phyloP scores from a whole-genome alignment of 768 basidiomycete species.

The Candolleomyces aberdarensis region DNA sequence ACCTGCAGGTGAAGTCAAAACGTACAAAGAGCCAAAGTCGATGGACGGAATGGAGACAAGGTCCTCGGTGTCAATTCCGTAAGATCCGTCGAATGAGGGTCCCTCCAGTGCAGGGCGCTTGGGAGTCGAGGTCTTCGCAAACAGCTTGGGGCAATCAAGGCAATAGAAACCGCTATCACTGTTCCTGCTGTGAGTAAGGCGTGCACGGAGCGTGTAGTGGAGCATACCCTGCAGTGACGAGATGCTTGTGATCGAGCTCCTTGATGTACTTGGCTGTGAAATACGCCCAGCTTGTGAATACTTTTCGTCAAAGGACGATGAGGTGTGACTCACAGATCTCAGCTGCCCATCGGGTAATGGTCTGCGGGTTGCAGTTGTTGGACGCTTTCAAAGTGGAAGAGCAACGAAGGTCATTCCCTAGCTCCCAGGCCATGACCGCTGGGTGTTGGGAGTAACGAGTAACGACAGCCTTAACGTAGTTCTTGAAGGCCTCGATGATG shows the following conservation, averaged over 20 bases:
- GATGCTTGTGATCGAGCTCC: conserved; percentile 31
- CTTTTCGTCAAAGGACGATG: neutral
- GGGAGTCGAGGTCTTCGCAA: conserved; percentile 12
- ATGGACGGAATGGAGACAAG: conserved; percentile 29
- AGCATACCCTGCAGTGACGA: conserved; percentile 32
- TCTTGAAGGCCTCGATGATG: conserved; percentile 30
- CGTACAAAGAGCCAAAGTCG: conserved; percentile 31
- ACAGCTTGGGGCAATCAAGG: conserved; percentile 27
- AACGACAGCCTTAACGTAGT: conserved; percentile 19
- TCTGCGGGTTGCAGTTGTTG: conserved; percentile 19
- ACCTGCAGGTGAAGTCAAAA: conserved; percentile 11
- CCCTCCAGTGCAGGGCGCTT: conserved; percentile 22
- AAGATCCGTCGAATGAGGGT: conserved; percentile 30
- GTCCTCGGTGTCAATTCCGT: conserved; percentile 36
- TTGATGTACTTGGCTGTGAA: conserved; percentile 21
- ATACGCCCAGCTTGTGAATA: neutral
- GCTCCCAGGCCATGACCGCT: no score
- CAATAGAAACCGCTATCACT: conserved; percentile 34
- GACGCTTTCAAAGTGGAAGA: conserved; percentile 4
- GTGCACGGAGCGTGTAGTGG: neutral
- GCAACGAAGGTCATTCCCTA: no score
- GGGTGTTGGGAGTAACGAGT: no score
- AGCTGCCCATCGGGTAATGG: conserved; percentile 26
- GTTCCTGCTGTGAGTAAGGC: neutral
- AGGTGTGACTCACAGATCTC: conserved; percentile 20